Evolutionary conservation across 192 early-diverging fungal species (phyloP), one percentile per base, ranked within the genome.

Genomic region (Funneliformis mosseae): DNA sequence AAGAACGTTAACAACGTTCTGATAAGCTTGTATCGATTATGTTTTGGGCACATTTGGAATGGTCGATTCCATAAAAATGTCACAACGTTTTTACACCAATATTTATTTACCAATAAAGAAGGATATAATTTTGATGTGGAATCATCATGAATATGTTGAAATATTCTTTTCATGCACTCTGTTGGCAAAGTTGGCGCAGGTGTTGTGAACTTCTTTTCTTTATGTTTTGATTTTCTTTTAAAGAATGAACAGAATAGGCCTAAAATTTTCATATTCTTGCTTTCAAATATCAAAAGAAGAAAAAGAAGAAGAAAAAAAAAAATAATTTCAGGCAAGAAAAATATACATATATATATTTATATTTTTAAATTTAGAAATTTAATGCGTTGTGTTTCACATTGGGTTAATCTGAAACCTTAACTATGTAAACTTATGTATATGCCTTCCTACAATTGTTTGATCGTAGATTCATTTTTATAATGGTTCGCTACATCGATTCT

Each of bases 61-160:
- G 68, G 68, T 25, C 41, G 68, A 70, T 7, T 16, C 68, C 68
- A 70, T 70, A 70, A 45, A n/a, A 70, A 70, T 43, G 68, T 21
- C 6, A 70, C 38, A 21, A 70, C 68, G 10, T 70, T 70, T 21
- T 70, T 70, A n/a, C 68, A 39, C 68, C 68, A 70, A 70, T 42
- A 70, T 43, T 41, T 18, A 70, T 70, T 70, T n/a, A 70, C 68
- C 8, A 70, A 43, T n/a, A 70, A 70, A 8, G 16, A 70, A 21
- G 68, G 41, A 42, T 70, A 70, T 70, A 70, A 43, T 67, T 27
- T 33, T 10, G 38, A 18, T 4, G 8, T 21, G 2, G 18, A 5
- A 9, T 70, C 38, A 70, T 70, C 41, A 21, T n/a, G 18, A n/a
- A 70, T 70, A 43, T 70, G 16, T 23, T 70, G 41, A 70, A 70